phyloP scores from a whole-genome alignment of 441 rosid species.

The Hypseocharis bilobata region DNA sequence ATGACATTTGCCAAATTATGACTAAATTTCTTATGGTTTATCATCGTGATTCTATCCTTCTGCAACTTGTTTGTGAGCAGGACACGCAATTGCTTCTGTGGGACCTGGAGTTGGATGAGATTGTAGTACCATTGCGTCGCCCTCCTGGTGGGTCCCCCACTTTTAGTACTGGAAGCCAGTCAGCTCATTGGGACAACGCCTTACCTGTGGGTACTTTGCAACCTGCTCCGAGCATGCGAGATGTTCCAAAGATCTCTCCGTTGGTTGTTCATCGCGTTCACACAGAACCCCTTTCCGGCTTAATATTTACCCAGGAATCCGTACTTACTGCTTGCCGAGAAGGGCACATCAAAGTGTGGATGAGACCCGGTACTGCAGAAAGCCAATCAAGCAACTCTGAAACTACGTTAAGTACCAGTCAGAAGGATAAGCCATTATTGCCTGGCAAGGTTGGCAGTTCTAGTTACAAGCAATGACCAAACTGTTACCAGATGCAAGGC shows the following conservation, averaged over 20 bases:
- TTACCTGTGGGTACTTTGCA: conserved; percentile 68
- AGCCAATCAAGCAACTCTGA: conserved; percentile 48
- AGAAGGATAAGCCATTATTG: conserved; percentile 53
- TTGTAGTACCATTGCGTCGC: conserved; percentile 84
- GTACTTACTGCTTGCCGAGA: conserved; percentile 76
- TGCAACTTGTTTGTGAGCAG: conserved; percentile 34
- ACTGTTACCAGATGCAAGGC: conserved; percentile 20
- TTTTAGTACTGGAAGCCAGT: conserved; percentile 87
- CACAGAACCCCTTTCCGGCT: conserved; percentile 78
- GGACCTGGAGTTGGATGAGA: conserved; percentile 97
- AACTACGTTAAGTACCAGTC: conserved; percentile 42
- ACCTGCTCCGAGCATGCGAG: conserved; percentile 78
- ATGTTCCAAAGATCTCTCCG: conserved; percentile 84
- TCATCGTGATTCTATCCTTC: conserved; percentile 10
- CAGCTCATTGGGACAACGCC: conserved; percentile 84
- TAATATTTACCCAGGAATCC: conserved; percentile 76
- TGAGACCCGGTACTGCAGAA: conserved; percentile 57
- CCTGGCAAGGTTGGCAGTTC: conserved; percentile 46
- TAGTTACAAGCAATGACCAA: conserved; percentile 50
- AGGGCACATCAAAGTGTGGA: conserved; percentile 89
- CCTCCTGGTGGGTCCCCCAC: conserved; percentile 98
- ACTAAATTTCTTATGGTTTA: neutral
- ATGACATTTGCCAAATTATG: neutral
- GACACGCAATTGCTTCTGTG: conserved; percentile 88
- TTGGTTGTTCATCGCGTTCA: conserved; percentile 77